Conservation (phyloP, 2,329 filamentous ascomycete species). For the Fusarium odoratissimum region DNA sequence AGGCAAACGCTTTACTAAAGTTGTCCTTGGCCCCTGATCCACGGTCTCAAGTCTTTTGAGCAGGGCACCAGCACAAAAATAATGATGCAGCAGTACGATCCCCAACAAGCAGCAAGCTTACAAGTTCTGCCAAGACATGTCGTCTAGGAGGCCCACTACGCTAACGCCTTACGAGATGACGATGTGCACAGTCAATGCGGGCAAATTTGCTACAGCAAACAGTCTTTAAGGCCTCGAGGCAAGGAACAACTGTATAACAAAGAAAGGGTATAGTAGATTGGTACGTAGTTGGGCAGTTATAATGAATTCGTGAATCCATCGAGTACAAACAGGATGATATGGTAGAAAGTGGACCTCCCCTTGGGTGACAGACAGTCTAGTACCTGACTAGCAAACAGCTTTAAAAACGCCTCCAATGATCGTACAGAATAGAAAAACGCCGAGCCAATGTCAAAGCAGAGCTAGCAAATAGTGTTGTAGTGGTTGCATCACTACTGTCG, state of each 20-base stretch:
- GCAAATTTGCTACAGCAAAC: not conserved
- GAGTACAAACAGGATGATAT: not conserved
- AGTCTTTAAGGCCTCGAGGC: not conserved
- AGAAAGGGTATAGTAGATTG: constrained; percentile 7
- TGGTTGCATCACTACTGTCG: not conserved
- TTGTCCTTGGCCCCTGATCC: not conserved
- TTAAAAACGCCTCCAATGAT: constrained; percentile 30
- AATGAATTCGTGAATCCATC: constrained; percentile 14
- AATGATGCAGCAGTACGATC: not conserved
- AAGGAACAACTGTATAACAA: not conserved
- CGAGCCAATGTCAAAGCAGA: constrained; percentile 22
- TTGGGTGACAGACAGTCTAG: constrained; percentile 22
- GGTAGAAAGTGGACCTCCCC: constrained; percentile 2
- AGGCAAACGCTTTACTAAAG: rapidly evolving
- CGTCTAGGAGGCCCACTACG: not conserved
- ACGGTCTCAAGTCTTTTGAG: not conserved
- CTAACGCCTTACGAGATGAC: constrained; percentile 3
- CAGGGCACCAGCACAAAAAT: not conserved
- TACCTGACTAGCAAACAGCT: constrained; percentile 30
- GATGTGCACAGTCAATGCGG: not conserved
- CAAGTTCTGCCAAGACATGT: not conserved
- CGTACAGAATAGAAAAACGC: constrained; percentile 22
- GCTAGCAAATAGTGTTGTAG: constrained; percentile 16
- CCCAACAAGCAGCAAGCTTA: not conserved
- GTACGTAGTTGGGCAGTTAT: not conserved